Evolutionary conservation across 345 rosid species (phyloP).

Genomic region (Cardamine resedifolia): DNA sequence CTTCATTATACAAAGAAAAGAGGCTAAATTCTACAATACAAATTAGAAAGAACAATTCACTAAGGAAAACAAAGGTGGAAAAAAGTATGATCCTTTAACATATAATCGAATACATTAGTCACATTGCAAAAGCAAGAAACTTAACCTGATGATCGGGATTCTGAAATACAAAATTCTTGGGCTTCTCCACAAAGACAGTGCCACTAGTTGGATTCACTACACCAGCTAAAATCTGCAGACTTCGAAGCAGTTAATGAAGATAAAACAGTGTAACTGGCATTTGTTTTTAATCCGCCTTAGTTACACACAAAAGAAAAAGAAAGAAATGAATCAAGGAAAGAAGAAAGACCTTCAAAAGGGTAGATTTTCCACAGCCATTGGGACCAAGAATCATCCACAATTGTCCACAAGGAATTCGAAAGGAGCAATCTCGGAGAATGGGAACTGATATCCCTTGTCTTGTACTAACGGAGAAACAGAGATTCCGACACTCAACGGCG

Average conservation of each 20-base stretch:
- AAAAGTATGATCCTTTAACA: slow-evolving; percentile 1
- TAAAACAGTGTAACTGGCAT: not conserved
- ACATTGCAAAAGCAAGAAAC: slow-evolving; percentile 9
- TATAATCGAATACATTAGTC: not conserved
- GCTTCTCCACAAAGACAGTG: slow-evolving; percentile 52
- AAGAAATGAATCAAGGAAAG: too few species aligned
- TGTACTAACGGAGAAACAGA: slow-evolving; percentile 60
- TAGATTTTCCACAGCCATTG: slow-evolving; percentile 96
- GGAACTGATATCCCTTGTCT: slow-evolving; percentile 56
- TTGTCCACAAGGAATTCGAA: slow-evolving; percentile 70
- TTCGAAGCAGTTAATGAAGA: slow-evolving; percentile 3
- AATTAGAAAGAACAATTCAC: not conserved
- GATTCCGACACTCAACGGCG: slow-evolving; percentile 61
- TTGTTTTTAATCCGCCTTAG: not conserved
- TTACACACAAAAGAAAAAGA: not conserved
- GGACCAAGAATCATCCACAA: slow-evolving; percentile 98
- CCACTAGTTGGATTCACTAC: slow-evolving; percentile 73
- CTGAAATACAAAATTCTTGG: slow-evolving; percentile 84
- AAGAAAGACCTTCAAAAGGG: slow-evolving; percentile 84
- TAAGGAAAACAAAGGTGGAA: not conserved
- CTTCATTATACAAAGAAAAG: not conserved
- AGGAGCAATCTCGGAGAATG: slow-evolving; percentile 74
- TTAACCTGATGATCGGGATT: slow-evolving; percentile 94
- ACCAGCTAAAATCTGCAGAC: slow-evolving; percentile 83
- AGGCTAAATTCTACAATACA: not conserved